Percentiles rank a stretch among this genome's conserved stretches.
Conservation (phyloP, 2,329 filamentous ascomycete genomes). For the Stemphylium beticola region DNA sequence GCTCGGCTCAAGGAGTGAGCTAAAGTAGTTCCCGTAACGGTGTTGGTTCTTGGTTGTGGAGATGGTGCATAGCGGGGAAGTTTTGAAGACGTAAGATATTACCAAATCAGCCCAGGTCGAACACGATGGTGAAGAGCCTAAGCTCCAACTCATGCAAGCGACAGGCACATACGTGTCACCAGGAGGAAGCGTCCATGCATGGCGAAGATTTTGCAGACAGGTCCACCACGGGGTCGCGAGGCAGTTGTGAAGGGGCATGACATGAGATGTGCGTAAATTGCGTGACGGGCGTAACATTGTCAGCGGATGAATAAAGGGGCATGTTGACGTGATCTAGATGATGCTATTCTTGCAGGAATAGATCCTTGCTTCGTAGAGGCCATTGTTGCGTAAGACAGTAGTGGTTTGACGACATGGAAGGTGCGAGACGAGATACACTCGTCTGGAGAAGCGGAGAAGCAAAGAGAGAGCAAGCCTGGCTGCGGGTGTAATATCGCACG, state of each 20-base stretch:
- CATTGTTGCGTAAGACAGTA: neutral
- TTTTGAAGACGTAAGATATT: constrained; percentile 48
- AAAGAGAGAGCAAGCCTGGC: neutral
- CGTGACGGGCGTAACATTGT: neutral
- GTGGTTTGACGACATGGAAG: constrained; percentile 28
- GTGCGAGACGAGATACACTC: constrained; percentile 21
- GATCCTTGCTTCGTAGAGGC: too few relatives aligned
- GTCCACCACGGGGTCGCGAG: constrained; percentile 19
- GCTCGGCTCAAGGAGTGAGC: constrained; percentile 31
- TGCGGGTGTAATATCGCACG: constrained; percentile 5
- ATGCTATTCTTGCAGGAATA: too few relatives aligned
- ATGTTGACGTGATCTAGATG: too few relatives aligned
- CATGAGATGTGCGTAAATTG: constrained; percentile 1
- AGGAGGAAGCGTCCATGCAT: constrained; percentile 16
- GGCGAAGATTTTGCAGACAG: constrained; percentile 28
- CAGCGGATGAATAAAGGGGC: neutral
- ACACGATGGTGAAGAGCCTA: constrained; percentile 26
- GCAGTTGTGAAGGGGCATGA: neutral
- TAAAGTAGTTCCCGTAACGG: constrained; percentile 42
- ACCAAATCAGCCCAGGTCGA: constrained; percentile 28
- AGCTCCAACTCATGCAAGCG: constrained; percentile 28
- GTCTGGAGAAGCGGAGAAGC: constrained; percentile 22
- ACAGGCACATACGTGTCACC: constrained; percentile 27
- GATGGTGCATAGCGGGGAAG: constrained; percentile 44
- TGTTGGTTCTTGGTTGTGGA: constrained; percentile 27